These are phyloP conservation scores for Leishmania tropica DNA, from an alignment of 208 protist genomes.

Conservation along the genomic window DNA sequence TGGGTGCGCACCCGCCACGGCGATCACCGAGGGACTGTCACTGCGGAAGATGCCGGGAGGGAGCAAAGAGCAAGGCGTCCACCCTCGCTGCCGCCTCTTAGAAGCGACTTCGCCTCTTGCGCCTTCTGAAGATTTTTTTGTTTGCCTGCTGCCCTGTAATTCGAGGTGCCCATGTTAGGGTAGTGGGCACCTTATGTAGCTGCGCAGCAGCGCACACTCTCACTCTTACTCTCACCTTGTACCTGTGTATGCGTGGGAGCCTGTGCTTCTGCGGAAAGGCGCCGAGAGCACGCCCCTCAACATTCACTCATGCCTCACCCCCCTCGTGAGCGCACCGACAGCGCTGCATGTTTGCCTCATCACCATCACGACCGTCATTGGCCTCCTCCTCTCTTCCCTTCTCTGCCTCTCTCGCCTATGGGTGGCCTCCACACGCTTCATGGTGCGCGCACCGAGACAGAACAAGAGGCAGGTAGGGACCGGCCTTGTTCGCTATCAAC, in stretches of 20 bases:
- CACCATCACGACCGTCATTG: neutral
- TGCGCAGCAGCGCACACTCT: neutral
- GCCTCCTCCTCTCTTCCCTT: neutral
- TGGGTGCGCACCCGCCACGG: neutral
- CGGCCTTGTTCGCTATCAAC: neutral
- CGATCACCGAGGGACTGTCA: neutral
- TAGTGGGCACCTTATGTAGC: neutral
- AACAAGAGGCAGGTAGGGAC: neutral
- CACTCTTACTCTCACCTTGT: neutral
- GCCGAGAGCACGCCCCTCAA: neutral
- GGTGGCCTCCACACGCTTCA: neutral
- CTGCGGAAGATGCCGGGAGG: neutral
- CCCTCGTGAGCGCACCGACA: neutral
- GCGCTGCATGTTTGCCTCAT: neutral
- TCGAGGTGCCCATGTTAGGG: neutral
- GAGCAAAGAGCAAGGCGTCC: neutral
- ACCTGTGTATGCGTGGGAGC: neutral
- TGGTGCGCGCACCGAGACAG: neutral
- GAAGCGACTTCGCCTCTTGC: neutral
- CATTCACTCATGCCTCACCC: neutral
- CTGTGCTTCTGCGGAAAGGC: too few species aligned
- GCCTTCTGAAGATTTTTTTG: neutral
- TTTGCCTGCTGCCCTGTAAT: neutral
- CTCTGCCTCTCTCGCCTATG: neutral
- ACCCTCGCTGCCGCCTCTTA: neutral